Percentiles rank a stretch among this genome's conserved stretches.
Evolutionary conservation across 768 basidiomycete species (phyloP).

Genomic region (Macrocybe gigantea): DNA sequence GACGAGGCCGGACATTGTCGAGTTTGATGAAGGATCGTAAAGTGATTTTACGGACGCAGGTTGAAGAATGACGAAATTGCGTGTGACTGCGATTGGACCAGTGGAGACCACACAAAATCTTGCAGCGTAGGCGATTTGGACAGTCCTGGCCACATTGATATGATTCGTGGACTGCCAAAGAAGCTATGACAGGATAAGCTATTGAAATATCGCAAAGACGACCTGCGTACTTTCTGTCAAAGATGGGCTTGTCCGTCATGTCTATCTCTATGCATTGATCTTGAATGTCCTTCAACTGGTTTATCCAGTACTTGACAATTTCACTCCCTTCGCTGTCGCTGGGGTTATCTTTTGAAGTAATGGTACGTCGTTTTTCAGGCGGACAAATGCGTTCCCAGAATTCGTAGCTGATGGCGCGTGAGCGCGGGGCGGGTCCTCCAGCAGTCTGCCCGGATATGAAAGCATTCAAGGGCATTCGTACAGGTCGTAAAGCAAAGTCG

Average conservation of each 20-base stretch:
- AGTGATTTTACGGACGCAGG: slow-evolving; percentile 19
- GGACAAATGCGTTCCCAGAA: slow-evolving; percentile 48
- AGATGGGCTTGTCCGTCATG: slow-evolving; percentile 31
- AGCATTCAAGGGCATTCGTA: slow-evolving; percentile 51
- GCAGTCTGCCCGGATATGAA: slow-evolving; percentile 53
- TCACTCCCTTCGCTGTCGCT: slow-evolving; percentile 30
- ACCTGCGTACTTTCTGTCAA: slow-evolving; percentile 41
- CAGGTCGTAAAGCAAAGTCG: slow-evolving; percentile 45
- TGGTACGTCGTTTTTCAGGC: slow-evolving; percentile 20
- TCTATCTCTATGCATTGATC: slow-evolving; percentile 41
- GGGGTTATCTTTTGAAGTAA: slow-evolving; percentile 30
- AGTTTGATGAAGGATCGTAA: slow-evolving; percentile 10
- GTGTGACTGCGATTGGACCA: slow-evolving; percentile 47
- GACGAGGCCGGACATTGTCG: slow-evolving; percentile 35
- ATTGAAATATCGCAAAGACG: slow-evolving; percentile 2
- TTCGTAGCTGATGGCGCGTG: slow-evolving; percentile 38
- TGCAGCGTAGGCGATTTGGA: slow-evolving; percentile 43
- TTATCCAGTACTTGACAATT: slow-evolving; percentile 47
- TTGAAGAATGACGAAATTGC: slow-evolving; percentile 39
- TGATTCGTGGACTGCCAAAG: slow-evolving; percentile 38
- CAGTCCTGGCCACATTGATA: slow-evolving; percentile 38
- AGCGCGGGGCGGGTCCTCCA: slow-evolving; percentile 32
- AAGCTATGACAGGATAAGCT: slow-evolving; percentile 32
- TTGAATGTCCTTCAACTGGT: slow-evolving; percentile 26
- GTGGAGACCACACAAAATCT: slow-evolving; percentile 56